phyloP scores from a whole-genome alignment of 2,329 filamentous ascomycete genomes.

The Byssothecium circinans region DNA sequence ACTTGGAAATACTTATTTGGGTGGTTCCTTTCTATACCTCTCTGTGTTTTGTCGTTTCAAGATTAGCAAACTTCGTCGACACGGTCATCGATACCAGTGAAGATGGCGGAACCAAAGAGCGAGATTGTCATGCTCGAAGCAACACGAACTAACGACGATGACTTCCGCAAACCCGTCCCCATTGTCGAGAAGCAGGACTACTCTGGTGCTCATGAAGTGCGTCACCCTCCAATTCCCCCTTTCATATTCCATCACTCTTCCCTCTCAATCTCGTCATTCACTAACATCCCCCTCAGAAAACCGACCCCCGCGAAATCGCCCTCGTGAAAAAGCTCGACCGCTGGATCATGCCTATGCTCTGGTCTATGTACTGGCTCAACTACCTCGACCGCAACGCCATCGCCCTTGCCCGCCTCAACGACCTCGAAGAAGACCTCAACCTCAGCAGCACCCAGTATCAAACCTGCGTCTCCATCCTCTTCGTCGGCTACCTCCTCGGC shows the following conservation, averaged over 20 bases:
- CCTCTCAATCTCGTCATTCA: neutral
- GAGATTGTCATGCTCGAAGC: conserved; percentile 32
- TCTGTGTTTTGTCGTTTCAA: too few species aligned
- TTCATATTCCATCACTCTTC: too few species aligned
- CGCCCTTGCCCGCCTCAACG: conserved; percentile 63
- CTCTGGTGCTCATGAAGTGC: conserved; percentile 34
- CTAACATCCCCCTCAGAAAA: conserved; percentile 21
- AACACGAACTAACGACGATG: conserved; percentile 25
- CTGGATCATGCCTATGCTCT: conserved; percentile 38
- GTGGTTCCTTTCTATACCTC: too few species aligned
- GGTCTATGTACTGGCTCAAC: conserved; percentile 13
- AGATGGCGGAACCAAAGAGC: too few species aligned
- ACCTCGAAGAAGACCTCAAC: conserved; percentile 60
- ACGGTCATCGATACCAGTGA: too few species aligned
- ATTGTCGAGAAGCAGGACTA: conserved; percentile 34
- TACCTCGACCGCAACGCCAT: conserved; percentile 62
- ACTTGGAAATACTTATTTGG: too few species aligned
- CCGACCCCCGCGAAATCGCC: conserved; percentile 37
- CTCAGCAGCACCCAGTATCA: conserved; percentile 22
- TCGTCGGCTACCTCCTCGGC: conserved; percentile 38
- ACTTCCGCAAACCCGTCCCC: conserved; percentile 26
- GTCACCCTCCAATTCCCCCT: neutral
- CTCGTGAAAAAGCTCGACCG: conserved; percentile 37
- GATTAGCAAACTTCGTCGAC: too few species aligned
- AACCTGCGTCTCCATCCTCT: conserved; percentile 28